These are phyloP conservation scores for Acrasis kona DNA, from an alignment of 78 protist genomes.

Conservation along the genomic window DNA sequence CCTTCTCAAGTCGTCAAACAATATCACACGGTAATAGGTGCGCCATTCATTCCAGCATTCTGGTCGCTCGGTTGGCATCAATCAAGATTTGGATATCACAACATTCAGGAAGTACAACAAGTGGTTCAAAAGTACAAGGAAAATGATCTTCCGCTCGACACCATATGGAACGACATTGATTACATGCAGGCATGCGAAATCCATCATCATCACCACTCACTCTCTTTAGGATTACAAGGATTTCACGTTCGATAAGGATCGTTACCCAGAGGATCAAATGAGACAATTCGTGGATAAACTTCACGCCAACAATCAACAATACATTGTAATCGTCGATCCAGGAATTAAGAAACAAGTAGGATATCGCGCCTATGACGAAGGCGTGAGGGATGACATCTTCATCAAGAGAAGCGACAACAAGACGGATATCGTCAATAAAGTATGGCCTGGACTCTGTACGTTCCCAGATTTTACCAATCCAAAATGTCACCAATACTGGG, in stretches of 20 bases:
- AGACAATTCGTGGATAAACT: background rate
- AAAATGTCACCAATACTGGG: slow-evolving; percentile 86
- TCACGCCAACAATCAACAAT: slow-evolving; percentile 10
- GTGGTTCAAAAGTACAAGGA: slow-evolving; percentile 72
- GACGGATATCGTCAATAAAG: slow-evolving; percentile 81
- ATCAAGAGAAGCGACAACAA: slow-evolving; percentile 56
- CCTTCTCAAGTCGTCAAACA: slow-evolving; percentile 17
- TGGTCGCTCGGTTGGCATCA: slow-evolving; percentile 46
- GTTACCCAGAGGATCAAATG: slow-evolving; percentile 51
- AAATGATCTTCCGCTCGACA: slow-evolving; percentile 88
- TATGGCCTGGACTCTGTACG: slow-evolving; percentile 93
- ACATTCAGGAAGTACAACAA: slow-evolving; percentile 27
- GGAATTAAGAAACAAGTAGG: slow-evolving; percentile 80
- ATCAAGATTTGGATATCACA: slow-evolving; percentile 73
- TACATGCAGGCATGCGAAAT: slow-evolving; percentile 98
- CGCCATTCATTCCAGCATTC: slow-evolving; percentile 25
- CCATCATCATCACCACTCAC: slow-evolving; percentile 96
- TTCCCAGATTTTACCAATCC: slow-evolving; percentile 82
- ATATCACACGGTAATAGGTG: slow-evolving; percentile 22
- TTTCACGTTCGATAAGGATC: slow-evolving; percentile 45
- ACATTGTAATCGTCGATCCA: slow-evolving; percentile 95
- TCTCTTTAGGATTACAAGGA: slow-evolving; percentile 68
- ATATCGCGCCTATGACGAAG: slow-evolving; percentile 79
- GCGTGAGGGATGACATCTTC: slow-evolving; percentile 43
- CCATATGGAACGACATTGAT: slow-evolving; percentile 98